A percentile compares a stretch with the other conserved stretches of the same genome.
These are phyloP conservation scores for Phlebiopsis gigantea DNA, from an alignment of 768 basidiomycete species.

Conservation along the genomic window DNA sequence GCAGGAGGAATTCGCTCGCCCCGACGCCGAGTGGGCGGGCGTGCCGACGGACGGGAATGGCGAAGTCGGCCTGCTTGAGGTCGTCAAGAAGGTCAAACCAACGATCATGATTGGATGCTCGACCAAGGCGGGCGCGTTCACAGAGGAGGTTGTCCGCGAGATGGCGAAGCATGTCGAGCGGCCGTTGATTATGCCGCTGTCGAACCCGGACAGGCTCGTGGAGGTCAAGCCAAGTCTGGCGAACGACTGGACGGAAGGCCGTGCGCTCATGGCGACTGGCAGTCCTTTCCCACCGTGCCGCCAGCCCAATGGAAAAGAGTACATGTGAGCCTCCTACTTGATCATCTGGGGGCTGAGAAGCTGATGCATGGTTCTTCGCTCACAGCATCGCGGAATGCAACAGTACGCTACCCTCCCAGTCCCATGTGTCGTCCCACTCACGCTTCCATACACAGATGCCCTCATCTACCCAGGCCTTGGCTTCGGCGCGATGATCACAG, in stretches of 20 bases:
- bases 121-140: slow-evolving; percentile 69
- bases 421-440: background rate
- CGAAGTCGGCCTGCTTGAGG: slow-evolving; percentile 51
- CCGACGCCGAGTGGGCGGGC: slow-evolving; percentile 46
- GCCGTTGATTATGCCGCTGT: slow-evolving; percentile 77
- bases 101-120: slow-evolving; percentile 82
- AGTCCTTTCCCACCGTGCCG: slow-evolving; percentile 74
- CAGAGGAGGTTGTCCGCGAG: slow-evolving; percentile 55
- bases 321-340: slow-evolving; percentile 39
- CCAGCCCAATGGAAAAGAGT: slow-evolving; percentile 57
- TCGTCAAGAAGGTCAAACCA: slow-evolving; percentile 64
- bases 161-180: slow-evolving; percentile 63
- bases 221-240: slow-evolving; percentile 67
- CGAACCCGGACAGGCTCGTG: slow-evolving; percentile 68
- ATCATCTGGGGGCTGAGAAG: background rate
- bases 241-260: slow-evolving; percentile 70
- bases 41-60: slow-evolving; percentile 20
- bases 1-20: slow-evolving; percentile 47
- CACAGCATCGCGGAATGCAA: slow-evolving; percentile 65
- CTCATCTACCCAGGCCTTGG: slow-evolving; percentile 85
- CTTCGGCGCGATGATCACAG: slow-evolving; percentile 67
- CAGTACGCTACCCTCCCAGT: slow-evolving; percentile 29
- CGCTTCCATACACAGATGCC: slow-evolving; percentile 38
- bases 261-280: slow-evolving; percentile 75
- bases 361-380: background rate